Evolutionary conservation across 371 early-diverging fungal species (phyloP).

Genomic region (Mortierella sp.): DNA sequence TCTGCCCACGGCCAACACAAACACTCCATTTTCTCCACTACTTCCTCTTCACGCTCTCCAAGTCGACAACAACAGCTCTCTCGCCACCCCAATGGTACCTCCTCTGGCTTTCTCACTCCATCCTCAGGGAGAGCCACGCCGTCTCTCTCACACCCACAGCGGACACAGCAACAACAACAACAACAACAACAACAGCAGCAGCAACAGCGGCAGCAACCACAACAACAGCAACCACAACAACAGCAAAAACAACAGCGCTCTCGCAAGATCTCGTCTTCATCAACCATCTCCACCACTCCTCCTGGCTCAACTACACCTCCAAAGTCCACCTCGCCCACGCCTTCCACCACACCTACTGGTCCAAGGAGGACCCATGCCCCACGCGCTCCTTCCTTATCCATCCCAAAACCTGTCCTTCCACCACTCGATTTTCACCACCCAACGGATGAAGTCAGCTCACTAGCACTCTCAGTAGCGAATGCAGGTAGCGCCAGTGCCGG

Average conservation of each 20-base stretch:
- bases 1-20: slow-evolving; percentile 13
- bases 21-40: slow-evolving; percentile 6
- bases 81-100: too few species aligned
- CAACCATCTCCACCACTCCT: neutral
- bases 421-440: slow-evolving; percentile 19
- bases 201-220: neutral
- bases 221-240: neutral
- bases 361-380: too few species aligned
- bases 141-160: too few species aligned
- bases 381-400: too few species aligned
- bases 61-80: slow-evolving; percentile 15
- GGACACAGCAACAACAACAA: neutral
- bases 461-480: slow-evolving; percentile 7
- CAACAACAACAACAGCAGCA: neutral
- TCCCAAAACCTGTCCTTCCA: slow-evolving; percentile 23
- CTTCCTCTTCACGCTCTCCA: slow-evolving; percentile 16
- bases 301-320: neutral
- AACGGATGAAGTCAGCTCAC: neutral
- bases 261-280: slow-evolving; percentile 1
- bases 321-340: neutral
- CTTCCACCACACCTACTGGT: neutral
- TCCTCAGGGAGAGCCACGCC: too few species aligned
- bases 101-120: too few species aligned
- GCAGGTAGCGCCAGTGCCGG: neutral
- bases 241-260: neutral